Evolutionary conservation across 257 asterid genomes (phyloP), one percentile per base, ranked within the genome.

Genomic region (Jacaranda mimosifolia): DNA sequence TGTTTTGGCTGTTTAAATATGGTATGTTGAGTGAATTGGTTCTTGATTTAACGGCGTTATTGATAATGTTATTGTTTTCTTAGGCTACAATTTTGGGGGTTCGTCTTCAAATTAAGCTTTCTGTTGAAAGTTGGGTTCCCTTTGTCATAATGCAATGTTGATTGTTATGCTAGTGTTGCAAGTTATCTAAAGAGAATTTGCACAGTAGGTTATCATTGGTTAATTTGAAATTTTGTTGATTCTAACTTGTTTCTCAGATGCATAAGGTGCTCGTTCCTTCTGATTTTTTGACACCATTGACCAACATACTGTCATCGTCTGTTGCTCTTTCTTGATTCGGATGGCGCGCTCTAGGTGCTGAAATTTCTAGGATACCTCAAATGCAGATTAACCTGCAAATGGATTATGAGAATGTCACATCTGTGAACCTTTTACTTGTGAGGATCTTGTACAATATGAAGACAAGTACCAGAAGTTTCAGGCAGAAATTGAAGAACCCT

Each of bases 91-190:
- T 57, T 26, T 57, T 57, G 43, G 68, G 68, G 58, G 7, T 12
- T 56, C 40, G 52, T 43, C 17, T 56, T 42, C 43, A 26, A 42
- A 19, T 42, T 15, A 35, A 3, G 10, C 26, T 68, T 68, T 46
- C n/a, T 38, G 11, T 55, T 15, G 70, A 65, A 17, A 65, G 14
- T 18, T 65, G 35, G 1, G 70, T 65, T 55, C 11, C 36, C 36
- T 65, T 40, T 39, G 17, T 38, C 18, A 26, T 63, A 36, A 10
- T 35, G 3, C 32, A 14, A 59, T 19, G 60, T 53, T 43, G 55
- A 18, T 43, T 66, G 18, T 42, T 18, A 11, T 35, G 68, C 19
- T 63, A 12, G 68, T 63, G 68, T 63, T 58, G 64, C 46, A 35
- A 63, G 15, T 32, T 58, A 21, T 58, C 35, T 3, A 19, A 19